These are phyloP conservation scores for Eucommia ulmoides DNA, from an alignment of 257 asterid species.

Conservation along the genomic window DNA sequence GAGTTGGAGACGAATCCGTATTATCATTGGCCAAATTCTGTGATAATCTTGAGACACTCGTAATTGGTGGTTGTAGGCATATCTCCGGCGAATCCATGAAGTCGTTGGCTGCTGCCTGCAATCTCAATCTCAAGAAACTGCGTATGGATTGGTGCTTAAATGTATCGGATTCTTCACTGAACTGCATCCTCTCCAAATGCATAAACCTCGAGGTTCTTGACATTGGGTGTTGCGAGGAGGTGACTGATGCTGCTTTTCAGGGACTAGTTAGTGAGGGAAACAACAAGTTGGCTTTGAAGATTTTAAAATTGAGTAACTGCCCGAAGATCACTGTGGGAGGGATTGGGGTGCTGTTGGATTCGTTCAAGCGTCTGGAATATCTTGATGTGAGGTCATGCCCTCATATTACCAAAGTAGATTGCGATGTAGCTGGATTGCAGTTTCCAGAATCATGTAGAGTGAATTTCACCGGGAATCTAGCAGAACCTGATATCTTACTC, in stretches of 20 bases:
- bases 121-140: conserved; percentile 47
- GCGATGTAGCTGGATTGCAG: conserved; percentile 62
- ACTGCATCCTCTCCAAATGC: conserved; percentile 41
- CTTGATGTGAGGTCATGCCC: conserved; percentile 88
- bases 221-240: conserved; percentile 83
- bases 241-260: conserved; percentile 70
- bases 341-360: conserved; percentile 38
- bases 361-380: conserved; percentile 59
- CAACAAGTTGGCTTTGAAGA: conserved; percentile 41
- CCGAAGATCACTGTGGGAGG: conserved; percentile 72
- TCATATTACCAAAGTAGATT: conserved; percentile 42
- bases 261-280: conserved; percentile 34
- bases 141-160: conserved; percentile 97
- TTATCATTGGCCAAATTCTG: conserved; percentile 49
- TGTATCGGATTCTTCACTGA: conserved; percentile 50
- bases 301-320: conserved; percentile 69
- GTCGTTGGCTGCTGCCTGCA: conserved; percentile 51
- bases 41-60: conserved; percentile 50
- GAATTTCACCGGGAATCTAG: conserved; percentile 60
- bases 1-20: conserved; percentile 61
- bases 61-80: conserved; percentile 79
- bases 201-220: conserved; percentile 76
- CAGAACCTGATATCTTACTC: conserved; percentile 57
- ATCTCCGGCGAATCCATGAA: conserved; percentile 55
- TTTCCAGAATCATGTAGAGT: conserved; percentile 66